Base-by-base conservation (phyloP, 2,329 filamentous ascomycete species). In the Phoma sp. region DNA sequence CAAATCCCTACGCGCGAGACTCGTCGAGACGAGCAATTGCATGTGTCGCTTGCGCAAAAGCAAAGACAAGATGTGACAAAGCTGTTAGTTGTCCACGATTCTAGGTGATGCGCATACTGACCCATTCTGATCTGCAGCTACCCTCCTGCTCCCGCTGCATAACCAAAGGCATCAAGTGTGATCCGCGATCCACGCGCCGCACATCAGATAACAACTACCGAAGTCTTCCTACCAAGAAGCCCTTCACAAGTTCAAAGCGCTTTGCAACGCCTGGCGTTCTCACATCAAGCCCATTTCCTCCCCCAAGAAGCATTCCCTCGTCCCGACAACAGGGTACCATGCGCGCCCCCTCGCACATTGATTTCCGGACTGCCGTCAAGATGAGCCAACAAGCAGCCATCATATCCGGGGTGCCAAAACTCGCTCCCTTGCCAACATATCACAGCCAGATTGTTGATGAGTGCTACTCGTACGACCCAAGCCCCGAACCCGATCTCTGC, bases 51-150 rank as follows among this genome's bases (percentile, higher is more conserved):
- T 75, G 73, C 55, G 73, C 73, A 24, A 75, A 74, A 58, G 73
- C 73, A 40, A 75, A 75, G 58, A 74, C 73, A 8, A 72, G 74
- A 59, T 74, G 73, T 51, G 71, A 75, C 49, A 75, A 74, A 62
- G 64, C 63, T 53, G 72, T 74, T 55, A 51, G 70, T 56, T 15
- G 2, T 13, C 29, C 27, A 9, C 3, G 4, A 12, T 15, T 27
- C 13, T 25, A 13, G 9, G 25, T 0, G n/a, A 29, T 31, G 4
- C 19, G n/a, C 21, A 15, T n/a, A 25, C 40, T 46, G 19, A 37
- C 44, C 25, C 25, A 29, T 8, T 29, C 9, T 51, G 1, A 49
- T 29, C 5, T 12, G 9, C 21, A 74, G 70, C 58, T 72, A n/a
- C 73, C 73, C 24, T 69, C 73, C 36, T 75, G 73, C 57, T 73